A percentile compares a stretch with the other conserved stretches of the same genome.
Conservation (phyloP, 129 eudicot species). For the Flaveria linearis region DNA sequence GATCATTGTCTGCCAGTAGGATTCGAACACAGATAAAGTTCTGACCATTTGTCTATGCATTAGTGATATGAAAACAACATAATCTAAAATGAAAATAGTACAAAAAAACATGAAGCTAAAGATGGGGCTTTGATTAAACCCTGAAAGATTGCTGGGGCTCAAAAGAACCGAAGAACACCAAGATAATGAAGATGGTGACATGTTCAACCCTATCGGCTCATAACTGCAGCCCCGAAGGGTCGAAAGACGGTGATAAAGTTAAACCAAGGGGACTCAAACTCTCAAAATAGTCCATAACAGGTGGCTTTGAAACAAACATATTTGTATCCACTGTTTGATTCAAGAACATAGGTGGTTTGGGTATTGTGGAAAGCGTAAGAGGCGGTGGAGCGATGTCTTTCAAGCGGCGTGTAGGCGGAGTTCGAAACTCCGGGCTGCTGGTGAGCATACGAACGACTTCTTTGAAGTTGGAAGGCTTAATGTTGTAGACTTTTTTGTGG, state of each 20-base stretch:
- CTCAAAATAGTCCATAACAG: conserved; percentile 28
- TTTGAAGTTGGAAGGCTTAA: conserved; percentile 53
- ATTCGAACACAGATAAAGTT: too few relatives aligned
- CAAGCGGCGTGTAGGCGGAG: conserved; percentile 34
- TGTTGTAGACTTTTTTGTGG: conserved; percentile 64
- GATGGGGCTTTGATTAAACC: conserved; percentile 38
- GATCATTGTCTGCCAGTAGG: too few relatives aligned
- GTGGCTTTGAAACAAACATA: conserved; percentile 16
- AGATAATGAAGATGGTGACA: conserved; percentile 54
- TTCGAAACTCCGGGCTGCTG: conserved; percentile 43
- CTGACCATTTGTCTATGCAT: too few relatives aligned
- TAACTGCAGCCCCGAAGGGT: conserved; percentile 14
- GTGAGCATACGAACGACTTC: conserved; percentile 72
- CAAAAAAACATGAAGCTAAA: conserved; percentile 12
- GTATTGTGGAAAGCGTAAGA: conserved; percentile 36
- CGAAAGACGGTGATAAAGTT: conserved; percentile 26
- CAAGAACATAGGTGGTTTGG: conserved; percentile 36
- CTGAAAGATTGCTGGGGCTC: conserved; percentile 51
- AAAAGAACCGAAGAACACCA: conserved; percentile 57
- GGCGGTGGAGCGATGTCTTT: conserved; percentile 60
- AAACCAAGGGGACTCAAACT: conserved; percentile 41
- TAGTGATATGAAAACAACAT: background rate
- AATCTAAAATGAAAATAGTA: background rate
- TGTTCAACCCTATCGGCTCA: conserved; percentile 48
- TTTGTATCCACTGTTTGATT: conserved; percentile 36